Conservation (phyloP, 2,329 filamentous ascomycete genomes). For the Sporothrix protearum region DNA sequence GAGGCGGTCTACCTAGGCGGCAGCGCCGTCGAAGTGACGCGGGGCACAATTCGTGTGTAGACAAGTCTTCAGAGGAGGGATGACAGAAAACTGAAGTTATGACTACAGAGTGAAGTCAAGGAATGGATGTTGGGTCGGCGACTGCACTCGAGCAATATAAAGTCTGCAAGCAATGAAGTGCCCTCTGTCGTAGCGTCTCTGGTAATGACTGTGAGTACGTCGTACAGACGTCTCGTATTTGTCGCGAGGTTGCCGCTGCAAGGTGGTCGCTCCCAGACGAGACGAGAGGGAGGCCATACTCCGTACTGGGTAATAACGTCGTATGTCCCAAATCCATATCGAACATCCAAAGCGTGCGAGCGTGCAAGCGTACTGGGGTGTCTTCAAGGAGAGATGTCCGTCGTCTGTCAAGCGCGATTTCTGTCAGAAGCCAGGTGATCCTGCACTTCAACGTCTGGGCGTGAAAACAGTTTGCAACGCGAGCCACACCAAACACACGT, state of each 20-base stretch:
- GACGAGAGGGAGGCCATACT: neutral
- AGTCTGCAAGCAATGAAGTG: too few species aligned
- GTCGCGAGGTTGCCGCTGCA: neutral
- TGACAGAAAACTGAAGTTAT: neutral
- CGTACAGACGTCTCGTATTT: too few species aligned
- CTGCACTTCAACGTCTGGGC: neutral
- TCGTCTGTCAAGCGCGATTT: neutral
- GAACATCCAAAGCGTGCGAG: too few species aligned
- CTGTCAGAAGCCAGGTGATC: neutral
- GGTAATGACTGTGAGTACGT: too few species aligned
- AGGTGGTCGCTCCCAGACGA: neutral
- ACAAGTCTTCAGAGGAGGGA: neutral
- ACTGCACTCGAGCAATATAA: too few species aligned
- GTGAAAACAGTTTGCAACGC: neutral
- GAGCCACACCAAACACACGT: neutral
- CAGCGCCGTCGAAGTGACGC: constrained; percentile 34
- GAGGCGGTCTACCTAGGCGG: constrained; percentile 34
- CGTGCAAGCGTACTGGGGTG: neutral
- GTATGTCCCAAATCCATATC: too few species aligned
- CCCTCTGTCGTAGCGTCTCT: too few species aligned
- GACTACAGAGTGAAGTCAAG: neutral
- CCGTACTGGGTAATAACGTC: too few species aligned
- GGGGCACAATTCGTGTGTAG: constrained; percentile 28
- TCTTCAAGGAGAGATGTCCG: too few species aligned
- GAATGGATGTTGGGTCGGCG: neutral